Evolutionary conservation across 2,329 filamentous ascomycete species (phyloP), one percentile per base, ranked within the genome.

Genomic region (Dryadomyces quercivorus): DNA sequence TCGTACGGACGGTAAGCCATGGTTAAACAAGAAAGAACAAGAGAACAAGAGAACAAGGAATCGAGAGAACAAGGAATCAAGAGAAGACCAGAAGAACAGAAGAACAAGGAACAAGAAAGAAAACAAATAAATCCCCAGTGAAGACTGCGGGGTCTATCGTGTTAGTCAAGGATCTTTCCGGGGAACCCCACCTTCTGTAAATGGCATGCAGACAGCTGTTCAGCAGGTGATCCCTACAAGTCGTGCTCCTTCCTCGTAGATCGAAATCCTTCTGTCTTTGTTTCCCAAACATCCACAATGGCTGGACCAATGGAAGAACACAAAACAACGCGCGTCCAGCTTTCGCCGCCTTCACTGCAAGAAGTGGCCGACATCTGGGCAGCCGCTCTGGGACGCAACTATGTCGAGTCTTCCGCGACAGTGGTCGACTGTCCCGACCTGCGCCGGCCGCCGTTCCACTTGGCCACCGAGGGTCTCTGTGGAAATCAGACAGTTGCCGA

Each of bases 401-500:
- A 50, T 31, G 31, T 6, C 8, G 20, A 7, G 1, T 45, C 51
- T 5, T 50, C 45, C 1, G 51, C 43, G n/a, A 18, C 15, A 2
- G 55, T 56, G 2, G 55, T 53, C 15, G 65, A 49, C 2, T 53
- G 51, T 13, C 68, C 70, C 8, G 68, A 74, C 55, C 66, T 74
- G 5, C 63, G 65, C 1, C 13, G 62, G 18, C 26, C 65, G 1
- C 71, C 71, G 0, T 74, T 69, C 53, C 51, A 65, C 46, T 64
- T 74, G 6, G 67, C 70, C 1, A 63, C 65, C 4, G 53, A 64
- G 2, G 73, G 73, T 0, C 63, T 75, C 9, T 67, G 61, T 5
- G 72, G 73, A 1, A 63, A 64, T 3, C 62, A 66, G 36, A 64
- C 64, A 42, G 64, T 74, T 5, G 70, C 68, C 16, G 73, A 75